Evolutionary conservation across 1,284 basidiomycete species (phyloP), one percentile per base, ranked within the genome.

Genomic region (Cronartium quercuum): DNA sequence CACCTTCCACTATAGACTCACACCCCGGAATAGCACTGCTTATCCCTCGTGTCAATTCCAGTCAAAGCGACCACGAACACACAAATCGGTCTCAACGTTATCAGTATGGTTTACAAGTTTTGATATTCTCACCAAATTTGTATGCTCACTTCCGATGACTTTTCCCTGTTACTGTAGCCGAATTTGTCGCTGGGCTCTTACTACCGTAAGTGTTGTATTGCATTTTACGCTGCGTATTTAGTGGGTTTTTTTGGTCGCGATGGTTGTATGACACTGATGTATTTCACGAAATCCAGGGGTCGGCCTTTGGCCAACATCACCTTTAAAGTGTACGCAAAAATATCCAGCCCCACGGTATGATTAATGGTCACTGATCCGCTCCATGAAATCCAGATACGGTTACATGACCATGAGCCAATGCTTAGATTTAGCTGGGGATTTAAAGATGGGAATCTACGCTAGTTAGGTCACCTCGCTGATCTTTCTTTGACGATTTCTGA

Each of bases 371-470:
- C 21, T 65, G 2, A 15, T 24, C 63, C 58, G 38, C 63, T 74
- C 44, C 58, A 47, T 35, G 29, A 44, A 3, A 18, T 58, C 18
- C 42, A 68, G 66, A 24, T 76, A 68, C 29, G 74, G 74, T 21
- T 76, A 68, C 57, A 76, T 76, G 74, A 70, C 74, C 15, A 76
- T 76, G 74, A 64, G 65, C 40, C 74, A 76, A 58, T 68, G 66
- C 35, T 65, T 76, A 10, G 74, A 76, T 67, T 37, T 76, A 40
- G 66, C 68, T 40, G 55, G 60, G 6, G 74, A 76, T 47, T 51
- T 76, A 40, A 76, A 76, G 60, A 41, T 76, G 51, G 74, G 74
- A 58, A 68, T 68, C 21, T 76, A 76, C 55, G 68, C 68, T 21
- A 76, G 70, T 74, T 71, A 55, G 18, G 70, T 74, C 21, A n/a